A percentile compares a stretch with the other conserved stretches of the same genome.
These are phyloP conservation scores for Xylaria acuta DNA, from an alignment of 495 filamentous ascomycete species.

Conservation along the genomic window DNA sequence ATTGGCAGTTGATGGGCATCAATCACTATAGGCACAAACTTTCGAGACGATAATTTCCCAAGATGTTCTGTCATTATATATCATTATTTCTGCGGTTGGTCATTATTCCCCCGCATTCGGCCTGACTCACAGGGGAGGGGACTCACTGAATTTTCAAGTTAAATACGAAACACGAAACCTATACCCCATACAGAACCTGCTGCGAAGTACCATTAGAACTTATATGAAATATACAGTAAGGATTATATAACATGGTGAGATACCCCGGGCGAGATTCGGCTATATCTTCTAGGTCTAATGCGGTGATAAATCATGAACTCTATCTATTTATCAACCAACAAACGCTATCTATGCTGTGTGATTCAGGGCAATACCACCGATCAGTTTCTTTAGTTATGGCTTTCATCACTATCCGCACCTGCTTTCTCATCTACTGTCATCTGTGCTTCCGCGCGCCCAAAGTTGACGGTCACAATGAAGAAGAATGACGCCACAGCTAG, in stretches of 20 bases:
- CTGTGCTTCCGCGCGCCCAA: conserved; percentile 70
- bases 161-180: background rate
- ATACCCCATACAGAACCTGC: background rate
- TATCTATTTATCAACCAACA: background rate
- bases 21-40: background rate
- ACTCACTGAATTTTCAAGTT: background rate
- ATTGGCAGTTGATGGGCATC: background rate
- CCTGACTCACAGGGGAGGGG: background rate
- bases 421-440: conserved; percentile 70
- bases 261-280: no score
- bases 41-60: background rate
- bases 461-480: conserved; percentile 66
- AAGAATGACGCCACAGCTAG: conserved; percentile 63
- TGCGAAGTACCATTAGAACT: background rate
- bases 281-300: background rate
- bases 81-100: background rate
- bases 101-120: background rate
- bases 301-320: background rate
- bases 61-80: background rate
- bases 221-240: background rate
- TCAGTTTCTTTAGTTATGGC: background rate
- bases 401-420: conserved; percentile 1
- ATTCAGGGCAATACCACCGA: background rate
- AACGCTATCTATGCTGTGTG: background rate
- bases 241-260: no score